These are phyloP conservation scores for Byssochlamys sp. DNA, from an alignment of 2,329 filamentous ascomycete species.

Conservation along the genomic window DNA sequence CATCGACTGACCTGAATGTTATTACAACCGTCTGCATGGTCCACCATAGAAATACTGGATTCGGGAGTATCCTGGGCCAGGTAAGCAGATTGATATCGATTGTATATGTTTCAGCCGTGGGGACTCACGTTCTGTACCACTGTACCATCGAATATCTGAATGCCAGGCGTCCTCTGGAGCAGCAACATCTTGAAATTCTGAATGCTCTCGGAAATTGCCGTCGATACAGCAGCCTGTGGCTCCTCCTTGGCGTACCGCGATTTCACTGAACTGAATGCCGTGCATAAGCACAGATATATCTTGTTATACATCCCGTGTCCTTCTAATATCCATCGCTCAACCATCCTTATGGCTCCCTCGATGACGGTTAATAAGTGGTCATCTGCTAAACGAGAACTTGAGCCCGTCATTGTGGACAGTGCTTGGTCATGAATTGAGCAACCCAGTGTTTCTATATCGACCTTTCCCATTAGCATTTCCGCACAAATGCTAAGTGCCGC, in stretches of 20 bases:
- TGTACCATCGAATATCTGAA: not conserved
- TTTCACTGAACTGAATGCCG: not conserved
- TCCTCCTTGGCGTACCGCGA: not conserved
- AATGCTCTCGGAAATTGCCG: not conserved
- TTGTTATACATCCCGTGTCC: not conserved
- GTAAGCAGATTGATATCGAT: not conserved
- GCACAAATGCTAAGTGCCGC: constrained; percentile 24
- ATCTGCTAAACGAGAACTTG: not conserved
- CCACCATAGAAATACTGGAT: not conserved
- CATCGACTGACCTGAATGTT: not conserved
- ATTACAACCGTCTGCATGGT: not conserved
- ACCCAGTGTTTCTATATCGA: not conserved
- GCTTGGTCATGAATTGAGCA: not conserved
- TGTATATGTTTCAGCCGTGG: not conserved
- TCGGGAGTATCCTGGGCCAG: not conserved
- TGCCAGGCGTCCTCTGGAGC: not conserved
- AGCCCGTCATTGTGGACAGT: not conserved
- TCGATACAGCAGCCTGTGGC: not conserved
- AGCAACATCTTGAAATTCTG: not conserved
- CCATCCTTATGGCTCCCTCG: not conserved
- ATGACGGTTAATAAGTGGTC: not conserved
- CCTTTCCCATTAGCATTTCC: constrained; percentile 8
- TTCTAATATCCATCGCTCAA: not conserved
- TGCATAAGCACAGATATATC: not conserved
- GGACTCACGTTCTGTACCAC: not conserved